A percentile compares a stretch with the other conserved stretches of the same genome.
These are phyloP conservation scores for Phytophthora pisi DNA, from an alignment of 352 stramenopile species.

Conservation along the genomic window DNA sequence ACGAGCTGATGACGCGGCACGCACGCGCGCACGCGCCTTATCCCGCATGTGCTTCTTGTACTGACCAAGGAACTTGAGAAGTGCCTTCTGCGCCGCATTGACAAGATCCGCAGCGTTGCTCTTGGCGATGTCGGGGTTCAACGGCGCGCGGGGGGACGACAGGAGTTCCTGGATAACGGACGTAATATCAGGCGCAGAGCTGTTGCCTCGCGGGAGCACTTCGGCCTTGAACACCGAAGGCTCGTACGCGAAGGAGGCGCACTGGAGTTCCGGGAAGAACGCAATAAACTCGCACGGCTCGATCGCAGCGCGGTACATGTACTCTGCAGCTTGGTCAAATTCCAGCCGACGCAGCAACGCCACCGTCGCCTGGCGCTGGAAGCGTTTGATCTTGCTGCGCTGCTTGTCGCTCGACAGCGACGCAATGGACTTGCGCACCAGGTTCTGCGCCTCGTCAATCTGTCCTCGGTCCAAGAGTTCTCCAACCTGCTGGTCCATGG, in stretches of 20 bases:
- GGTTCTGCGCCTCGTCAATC: conserved; percentile 85
- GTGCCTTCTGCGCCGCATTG: conserved; percentile 62
- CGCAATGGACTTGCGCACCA: conserved; percentile 84
- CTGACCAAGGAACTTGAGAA: conserved; percentile 82
- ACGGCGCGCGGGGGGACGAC: conserved; percentile 43
- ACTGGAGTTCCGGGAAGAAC: conserved; percentile 87
- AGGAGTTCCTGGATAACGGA: conserved; percentile 81
- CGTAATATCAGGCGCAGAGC: conserved; percentile 75
- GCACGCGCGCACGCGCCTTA: conserved; percentile 51
- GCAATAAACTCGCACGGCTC: conserved; percentile 88
- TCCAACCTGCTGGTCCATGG: conserved; percentile 82
- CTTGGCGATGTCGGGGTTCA: conserved; percentile 69
- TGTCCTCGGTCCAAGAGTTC: conserved; percentile 85
- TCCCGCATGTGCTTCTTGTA: conserved; percentile 88
- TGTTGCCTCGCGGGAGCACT: conserved; percentile 76
- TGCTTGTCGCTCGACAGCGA: conserved; percentile 82
- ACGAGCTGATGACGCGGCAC: conserved; percentile 42
- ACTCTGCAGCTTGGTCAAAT: conserved; percentile 78
- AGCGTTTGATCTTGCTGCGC: conserved; percentile 88
- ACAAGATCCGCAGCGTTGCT: conserved; percentile 63
- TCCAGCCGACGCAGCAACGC: conserved; percentile 79
- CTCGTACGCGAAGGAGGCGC: conserved; percentile 84
- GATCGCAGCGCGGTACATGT: conserved; percentile 87
- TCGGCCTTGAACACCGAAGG: conserved; percentile 83
- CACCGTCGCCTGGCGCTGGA: conserved; percentile 85